These are phyloP conservation scores for Monoraphidium neglectum DNA, from an alignment of 139 green algal species.

Conservation along the genomic window DNA sequence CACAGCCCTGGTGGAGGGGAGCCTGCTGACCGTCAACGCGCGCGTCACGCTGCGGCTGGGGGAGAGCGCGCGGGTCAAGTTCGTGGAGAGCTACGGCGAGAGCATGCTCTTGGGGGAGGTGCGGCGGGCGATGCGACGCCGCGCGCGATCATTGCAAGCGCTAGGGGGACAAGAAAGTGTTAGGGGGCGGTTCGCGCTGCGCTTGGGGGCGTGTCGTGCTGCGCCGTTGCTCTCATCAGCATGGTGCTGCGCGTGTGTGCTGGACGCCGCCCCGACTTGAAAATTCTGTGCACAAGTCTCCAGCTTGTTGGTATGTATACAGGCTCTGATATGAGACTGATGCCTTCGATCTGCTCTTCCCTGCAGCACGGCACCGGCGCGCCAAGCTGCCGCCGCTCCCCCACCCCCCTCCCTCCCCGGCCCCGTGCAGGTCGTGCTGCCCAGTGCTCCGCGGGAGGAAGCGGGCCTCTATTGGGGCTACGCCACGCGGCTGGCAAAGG, in stretches of 20 bases:
- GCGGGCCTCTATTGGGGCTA: constrained; percentile 90
- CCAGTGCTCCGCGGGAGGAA: constrained; percentile 51
- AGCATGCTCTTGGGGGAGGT: constrained; percentile 61
- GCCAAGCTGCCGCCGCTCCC: not conserved
- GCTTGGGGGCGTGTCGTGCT: too few relatives aligned
- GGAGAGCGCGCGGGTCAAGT: constrained; percentile 23
- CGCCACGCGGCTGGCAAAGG: constrained; percentile 68
- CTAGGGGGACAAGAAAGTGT: too few relatives aligned
- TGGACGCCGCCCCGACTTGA: too few relatives aligned
- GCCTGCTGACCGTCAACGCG: constrained; percentile 31
- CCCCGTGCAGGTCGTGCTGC: constrained; percentile 38
- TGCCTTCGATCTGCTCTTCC: not conserved
- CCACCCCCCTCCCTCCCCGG: not conserved
- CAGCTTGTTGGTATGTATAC: too few relatives aligned
- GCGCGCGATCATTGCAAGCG: not conserved
- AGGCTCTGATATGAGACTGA: too few relatives aligned
- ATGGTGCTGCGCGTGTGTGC: too few relatives aligned
- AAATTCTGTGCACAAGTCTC: too few relatives aligned
- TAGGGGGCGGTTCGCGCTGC: too few relatives aligned
- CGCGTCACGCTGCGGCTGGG: constrained; percentile 72
- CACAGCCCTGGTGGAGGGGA: constrained; percentile 44
- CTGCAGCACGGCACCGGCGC: not conserved
- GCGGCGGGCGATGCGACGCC: not conserved
- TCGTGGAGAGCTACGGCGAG: constrained; percentile 40
- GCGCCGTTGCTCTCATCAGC: too few relatives aligned